Evolutionary conservation across 129 eudicot species (phyloP).

Genomic region (Apium graveolens): DNA sequence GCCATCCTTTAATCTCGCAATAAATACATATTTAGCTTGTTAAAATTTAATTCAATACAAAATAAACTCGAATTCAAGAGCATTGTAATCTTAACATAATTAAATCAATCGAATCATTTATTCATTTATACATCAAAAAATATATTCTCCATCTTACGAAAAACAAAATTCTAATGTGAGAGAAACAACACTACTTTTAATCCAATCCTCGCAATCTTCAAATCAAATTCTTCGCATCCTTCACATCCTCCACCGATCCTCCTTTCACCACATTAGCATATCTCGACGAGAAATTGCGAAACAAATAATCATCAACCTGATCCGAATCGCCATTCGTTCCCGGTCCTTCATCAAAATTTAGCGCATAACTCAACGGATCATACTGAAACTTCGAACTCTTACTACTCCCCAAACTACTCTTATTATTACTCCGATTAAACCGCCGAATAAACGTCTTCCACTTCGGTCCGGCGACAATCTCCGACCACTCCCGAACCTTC

Average conservation of each 20-base stretch:
- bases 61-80: too few species aligned
- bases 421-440: conserved; percentile 43
- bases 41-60: too few species aligned
- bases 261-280: conserved; percentile 28
- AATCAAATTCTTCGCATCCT: background rate
- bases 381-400: conserved; percentile 45
- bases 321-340: conserved; percentile 37
- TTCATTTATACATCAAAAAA: conserved; percentile 3
- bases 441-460: conserved; percentile 87
- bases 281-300: conserved; percentile 56
- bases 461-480: conserved; percentile 63
- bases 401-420: conserved; percentile 7
- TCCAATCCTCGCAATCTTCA: background rate
- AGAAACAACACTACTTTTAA: background rate
- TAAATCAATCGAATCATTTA: background rate
- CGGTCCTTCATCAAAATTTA: conserved; percentile 70
- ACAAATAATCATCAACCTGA: conserved; percentile 33
- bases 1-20: too few species aligned
- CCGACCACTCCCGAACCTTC: conserved; percentile 76
- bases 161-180: background rate
- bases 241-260: background rate
- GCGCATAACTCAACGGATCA: conserved; percentile 66
- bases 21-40: too few species aligned
- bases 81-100: too few species aligned
- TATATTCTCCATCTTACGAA: background rate